These are phyloP conservation scores for Malassezia dermatis DNA, from an alignment of 1,284 basidiomycete genomes.

Conservation along the genomic window DNA sequence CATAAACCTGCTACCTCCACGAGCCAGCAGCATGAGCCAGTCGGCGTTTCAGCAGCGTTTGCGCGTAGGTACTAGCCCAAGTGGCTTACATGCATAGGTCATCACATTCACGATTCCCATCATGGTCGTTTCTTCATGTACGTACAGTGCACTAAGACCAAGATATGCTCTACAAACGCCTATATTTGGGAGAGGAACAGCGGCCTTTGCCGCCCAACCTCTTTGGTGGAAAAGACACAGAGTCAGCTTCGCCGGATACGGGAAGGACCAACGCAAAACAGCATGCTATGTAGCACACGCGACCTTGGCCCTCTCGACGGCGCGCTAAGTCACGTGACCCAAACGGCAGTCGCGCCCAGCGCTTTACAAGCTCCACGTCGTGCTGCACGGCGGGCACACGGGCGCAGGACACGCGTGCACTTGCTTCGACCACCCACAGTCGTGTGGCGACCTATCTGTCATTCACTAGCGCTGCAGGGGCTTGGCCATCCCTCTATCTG, in stretches of 20 bases:
- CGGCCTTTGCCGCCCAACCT: conserved; percentile 20
- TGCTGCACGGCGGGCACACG: background rate
- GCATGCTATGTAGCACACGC: background rate
- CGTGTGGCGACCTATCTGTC: background rate
- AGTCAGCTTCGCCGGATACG: background rate
- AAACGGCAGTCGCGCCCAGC: background rate
- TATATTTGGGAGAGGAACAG: conserved; percentile 39
- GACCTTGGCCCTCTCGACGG: background rate
- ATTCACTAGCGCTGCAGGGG: background rate
- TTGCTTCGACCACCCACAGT: background rate
- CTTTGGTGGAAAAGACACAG: background rate
- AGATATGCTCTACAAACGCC: conserved; percentile 37
- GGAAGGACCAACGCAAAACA: background rate
- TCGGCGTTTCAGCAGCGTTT: conserved; percentile 14
- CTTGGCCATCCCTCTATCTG: background rate
- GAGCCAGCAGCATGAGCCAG: background rate
- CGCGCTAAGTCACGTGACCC: background rate
- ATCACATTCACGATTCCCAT: conserved; percentile 15
- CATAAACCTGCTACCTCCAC: background rate
- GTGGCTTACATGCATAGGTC: conserved; percentile 11
- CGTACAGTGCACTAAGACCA: background rate
- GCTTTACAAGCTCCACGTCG: background rate
- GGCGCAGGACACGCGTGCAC: background rate
- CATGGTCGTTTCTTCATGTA: conserved; percentile 15
- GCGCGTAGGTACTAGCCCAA: conserved; percentile 5